phyloP scores from a whole-genome alignment of 2,329 filamentous ascomycete genomes.

The Pyrenophora graminea region DNA sequence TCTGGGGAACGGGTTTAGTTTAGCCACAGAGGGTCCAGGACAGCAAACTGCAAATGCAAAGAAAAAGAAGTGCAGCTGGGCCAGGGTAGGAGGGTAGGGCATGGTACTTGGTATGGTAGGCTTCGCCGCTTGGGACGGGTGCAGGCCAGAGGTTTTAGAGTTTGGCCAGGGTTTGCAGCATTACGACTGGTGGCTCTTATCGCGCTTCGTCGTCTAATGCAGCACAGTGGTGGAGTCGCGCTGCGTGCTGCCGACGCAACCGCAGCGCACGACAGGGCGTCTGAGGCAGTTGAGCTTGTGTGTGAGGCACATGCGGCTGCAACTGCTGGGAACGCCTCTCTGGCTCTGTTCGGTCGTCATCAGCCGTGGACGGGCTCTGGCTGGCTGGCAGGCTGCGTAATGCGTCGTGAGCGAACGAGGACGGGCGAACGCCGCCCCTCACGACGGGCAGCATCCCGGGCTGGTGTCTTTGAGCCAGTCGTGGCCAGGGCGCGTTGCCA shows the following conservation, averaged over 20 bases:
- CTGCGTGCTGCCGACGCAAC: constrained; percentile 10
- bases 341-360: too few relatives aligned
- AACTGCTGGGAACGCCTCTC: background rate
- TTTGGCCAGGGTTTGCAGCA: constrained; percentile 1
- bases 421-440: constrained; percentile 3
- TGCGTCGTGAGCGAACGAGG: constrained; percentile 7
- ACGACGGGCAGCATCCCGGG: constrained; percentile 6
- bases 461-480: too few relatives aligned
- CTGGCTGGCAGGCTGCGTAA: background rate
- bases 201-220: constrained; percentile 24
- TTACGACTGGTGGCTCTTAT: constrained; percentile 20
- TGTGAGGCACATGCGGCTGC: background rate
- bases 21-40: constrained; percentile 6
- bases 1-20: constrained; percentile 36
- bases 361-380: too few relatives aligned
- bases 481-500: too few relatives aligned
- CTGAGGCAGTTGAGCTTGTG: too few relatives aligned
- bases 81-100: background rate
- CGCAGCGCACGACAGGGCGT: constrained; percentile 8
- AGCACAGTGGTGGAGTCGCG: background rate
- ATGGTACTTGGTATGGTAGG: too few relatives aligned
- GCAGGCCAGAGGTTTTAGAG: constrained; percentile 6
- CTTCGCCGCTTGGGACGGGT: too few relatives aligned
- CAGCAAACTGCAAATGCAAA: background rate
- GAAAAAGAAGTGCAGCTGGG: constrained; percentile 4